Evolutionary conservation across 148 eudicot species (phyloP).

Genomic region (Euryodendron excelsum): DNA sequence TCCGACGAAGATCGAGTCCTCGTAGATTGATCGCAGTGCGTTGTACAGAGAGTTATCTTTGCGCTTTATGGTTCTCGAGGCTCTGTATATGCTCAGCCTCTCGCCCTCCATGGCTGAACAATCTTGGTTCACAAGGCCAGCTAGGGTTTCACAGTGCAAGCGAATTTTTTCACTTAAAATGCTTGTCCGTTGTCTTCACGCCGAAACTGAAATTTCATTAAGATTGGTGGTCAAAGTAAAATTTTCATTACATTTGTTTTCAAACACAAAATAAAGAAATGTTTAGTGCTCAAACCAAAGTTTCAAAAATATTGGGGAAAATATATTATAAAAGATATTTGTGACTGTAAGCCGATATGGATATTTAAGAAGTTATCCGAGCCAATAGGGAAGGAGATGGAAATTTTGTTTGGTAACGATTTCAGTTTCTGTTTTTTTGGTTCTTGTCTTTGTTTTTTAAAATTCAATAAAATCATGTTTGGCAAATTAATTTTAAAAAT

Average conservation of each 20-base stretch:
- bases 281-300: background rate
- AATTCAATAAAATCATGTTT: too few species aligned
- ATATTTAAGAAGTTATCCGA: too few species aligned
- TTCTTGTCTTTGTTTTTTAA: too few species aligned
- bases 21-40: conserved; percentile 73
- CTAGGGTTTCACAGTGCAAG: background rate
- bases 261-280: background rate
- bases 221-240: background rate
- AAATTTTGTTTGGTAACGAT: too few species aligned
- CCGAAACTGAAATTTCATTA: background rate
- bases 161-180: too few species aligned
- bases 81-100: conserved; percentile 72
- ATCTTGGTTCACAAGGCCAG: background rate
- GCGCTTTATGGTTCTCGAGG: conserved; percentile 63
- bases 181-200: too few species aligned
- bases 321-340: too few species aligned
- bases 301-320: background rate
- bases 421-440: too few species aligned
- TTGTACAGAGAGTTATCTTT: conserved; percentile 64
- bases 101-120: conserved; percentile 4
- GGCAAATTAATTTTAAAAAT: too few species aligned
- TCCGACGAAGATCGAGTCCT: conserved; percentile 82
- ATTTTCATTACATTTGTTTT: background rate
- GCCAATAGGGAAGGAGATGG: too few species aligned
- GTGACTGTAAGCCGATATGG: too few species aligned